phyloP scores from a whole-genome alignment of 768 basidiomycete genomes.

The Amanita phalloides region DNA sequence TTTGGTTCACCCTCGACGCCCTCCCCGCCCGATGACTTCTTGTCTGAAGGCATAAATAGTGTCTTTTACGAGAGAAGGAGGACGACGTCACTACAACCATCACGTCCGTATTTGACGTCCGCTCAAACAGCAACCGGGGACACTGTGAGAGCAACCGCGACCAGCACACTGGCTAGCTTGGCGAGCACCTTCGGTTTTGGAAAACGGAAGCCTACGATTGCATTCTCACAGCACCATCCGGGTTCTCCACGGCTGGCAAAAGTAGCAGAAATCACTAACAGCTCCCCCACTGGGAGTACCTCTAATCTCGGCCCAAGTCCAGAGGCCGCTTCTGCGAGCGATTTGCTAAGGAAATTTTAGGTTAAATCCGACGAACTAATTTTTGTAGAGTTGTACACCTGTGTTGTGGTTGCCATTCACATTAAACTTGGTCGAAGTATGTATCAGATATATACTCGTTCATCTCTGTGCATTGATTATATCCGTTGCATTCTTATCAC shows the following conservation, averaged over 20 bases:
- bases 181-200: constrained; percentile 65
- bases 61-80: constrained; percentile 33
- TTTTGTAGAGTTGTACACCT: not conserved
- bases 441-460: constrained; percentile 67
- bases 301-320: constrained; percentile 58
- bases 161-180: constrained; percentile 43
- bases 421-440: constrained; percentile 57
- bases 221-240: not conserved
- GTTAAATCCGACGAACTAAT: not conserved
- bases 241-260: constrained; percentile 1
- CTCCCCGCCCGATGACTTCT: constrained; percentile 45
- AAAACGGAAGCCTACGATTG: constrained; percentile 27
- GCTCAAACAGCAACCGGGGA: constrained; percentile 19
- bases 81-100: constrained; percentile 49
- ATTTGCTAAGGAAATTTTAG: not conserved
- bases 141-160: constrained; percentile 26
- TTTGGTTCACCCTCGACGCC: constrained; percentile 34
- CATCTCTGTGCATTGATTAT: constrained; percentile 69
- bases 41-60: constrained; percentile 51
- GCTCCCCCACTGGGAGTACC: not conserved
- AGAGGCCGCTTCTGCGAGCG: constrained; percentile 25
- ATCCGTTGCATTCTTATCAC: constrained; percentile 37
- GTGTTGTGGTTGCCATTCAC: not conserved
- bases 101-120: constrained; percentile 36
- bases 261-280: not conserved